Conservation (phyloP, 2,329 filamentous ascomycete species). For the Macrophomina pseudophaseolina region DNA sequence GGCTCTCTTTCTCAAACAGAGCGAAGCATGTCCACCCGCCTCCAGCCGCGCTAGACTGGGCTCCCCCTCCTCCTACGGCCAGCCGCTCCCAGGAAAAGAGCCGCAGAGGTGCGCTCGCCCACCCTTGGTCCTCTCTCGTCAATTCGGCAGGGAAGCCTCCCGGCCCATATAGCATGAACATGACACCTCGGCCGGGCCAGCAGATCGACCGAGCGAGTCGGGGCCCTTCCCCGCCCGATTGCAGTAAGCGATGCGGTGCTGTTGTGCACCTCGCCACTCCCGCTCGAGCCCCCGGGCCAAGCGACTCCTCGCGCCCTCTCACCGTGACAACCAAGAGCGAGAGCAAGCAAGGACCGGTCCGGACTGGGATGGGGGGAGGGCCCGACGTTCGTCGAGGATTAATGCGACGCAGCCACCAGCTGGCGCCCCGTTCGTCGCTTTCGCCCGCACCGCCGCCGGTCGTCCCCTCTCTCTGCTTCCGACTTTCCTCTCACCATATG, state of each 20-base stretch:
- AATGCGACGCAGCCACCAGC: not conserved
- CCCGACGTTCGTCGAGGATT: not conserved
- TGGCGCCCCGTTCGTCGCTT: not conserved
- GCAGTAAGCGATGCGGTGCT: not conserved
- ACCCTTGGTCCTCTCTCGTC: no score
- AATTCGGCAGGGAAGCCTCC: no score
- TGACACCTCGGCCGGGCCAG: not conserved
- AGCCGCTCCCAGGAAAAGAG: no score
- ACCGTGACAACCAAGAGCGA: not conserved
- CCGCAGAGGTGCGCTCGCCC: no score
- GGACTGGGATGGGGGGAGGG: not conserved
- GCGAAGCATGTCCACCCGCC: not conserved
- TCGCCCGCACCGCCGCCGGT: not conserved
- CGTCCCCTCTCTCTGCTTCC: not conserved
- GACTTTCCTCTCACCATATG: not conserved
- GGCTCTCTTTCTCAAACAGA: slow-evolving; percentile 8
- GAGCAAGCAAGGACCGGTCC: not conserved
- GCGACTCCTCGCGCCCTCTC: not conserved
- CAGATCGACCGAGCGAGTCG: slow-evolving; percentile 8
- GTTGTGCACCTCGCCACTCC: not conserved
- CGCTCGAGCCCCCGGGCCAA: no score
- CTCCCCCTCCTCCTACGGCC: not conserved
- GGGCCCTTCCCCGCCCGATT: not conserved
- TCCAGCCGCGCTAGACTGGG: slow-evolving; percentile 4
- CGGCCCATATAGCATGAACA: no score